phyloP scores from a whole-genome alignment of 495 filamentous ascomycete species.

The Pyrenula aspistea region DNA sequence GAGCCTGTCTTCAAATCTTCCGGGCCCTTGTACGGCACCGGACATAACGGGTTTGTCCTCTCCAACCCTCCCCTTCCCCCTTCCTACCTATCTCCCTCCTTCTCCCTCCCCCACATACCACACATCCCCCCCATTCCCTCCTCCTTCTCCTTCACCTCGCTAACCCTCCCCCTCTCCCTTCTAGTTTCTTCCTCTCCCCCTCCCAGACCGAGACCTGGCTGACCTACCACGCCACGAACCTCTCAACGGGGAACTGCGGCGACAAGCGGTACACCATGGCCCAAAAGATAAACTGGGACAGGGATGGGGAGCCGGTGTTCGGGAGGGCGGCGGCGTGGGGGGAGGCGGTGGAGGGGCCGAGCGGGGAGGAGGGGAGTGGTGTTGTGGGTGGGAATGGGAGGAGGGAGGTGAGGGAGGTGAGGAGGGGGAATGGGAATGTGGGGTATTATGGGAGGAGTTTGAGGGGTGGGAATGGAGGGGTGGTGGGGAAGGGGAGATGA shows the following conservation, averaged over 20 bases:
- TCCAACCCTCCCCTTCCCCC: no score
- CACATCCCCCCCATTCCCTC: no score
- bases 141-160: not conserved
- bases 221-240: conserved; percentile 36
- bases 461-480: no score
- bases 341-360: no score
- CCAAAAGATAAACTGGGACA: conserved; percentile 30
- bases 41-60: conserved; percentile 35
- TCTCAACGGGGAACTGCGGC: conserved; percentile 26
- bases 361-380: no score
- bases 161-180: not conserved
- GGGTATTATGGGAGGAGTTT: no score
- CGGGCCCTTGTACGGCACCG: conserved; percentile 41
- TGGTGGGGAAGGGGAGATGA: no score
- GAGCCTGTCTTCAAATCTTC: conserved; percentile 19
- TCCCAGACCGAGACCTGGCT: conserved; percentile 35
- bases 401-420: no score
- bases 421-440: no score
- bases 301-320: conserved; percentile 34
- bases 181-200: conserved; percentile 31
- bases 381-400: no score
- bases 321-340: conserved; percentile 18
- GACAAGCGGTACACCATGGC: conserved; percentile 36
- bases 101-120: no score
- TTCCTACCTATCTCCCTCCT: no score